Conservation (phyloP, 768 basidiomycete genomes). For the Amanita thiersii region DNA sequence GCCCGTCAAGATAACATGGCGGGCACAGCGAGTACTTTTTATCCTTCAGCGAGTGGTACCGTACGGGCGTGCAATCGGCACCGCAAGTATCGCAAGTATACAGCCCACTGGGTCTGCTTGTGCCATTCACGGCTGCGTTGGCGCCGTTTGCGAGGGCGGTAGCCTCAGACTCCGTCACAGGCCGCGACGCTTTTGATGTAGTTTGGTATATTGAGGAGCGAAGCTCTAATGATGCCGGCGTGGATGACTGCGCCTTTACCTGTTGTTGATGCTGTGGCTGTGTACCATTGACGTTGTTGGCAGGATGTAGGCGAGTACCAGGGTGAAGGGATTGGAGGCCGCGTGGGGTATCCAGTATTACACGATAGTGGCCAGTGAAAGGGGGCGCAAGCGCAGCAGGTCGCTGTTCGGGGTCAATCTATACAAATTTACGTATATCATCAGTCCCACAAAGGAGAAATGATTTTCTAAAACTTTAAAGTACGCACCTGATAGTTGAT, state of each 20-base stretch:
- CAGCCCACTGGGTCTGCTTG: slow-evolving; percentile 36
- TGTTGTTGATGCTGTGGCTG: neutral
- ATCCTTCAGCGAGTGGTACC: slow-evolving; percentile 91
- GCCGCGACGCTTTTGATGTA: slow-evolving; percentile 73
- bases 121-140: slow-evolving; percentile 24
- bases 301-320: slow-evolving; percentile 49
- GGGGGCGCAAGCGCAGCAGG: slow-evolving; percentile 93
- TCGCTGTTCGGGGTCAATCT: slow-evolving; percentile 97
- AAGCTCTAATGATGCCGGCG: slow-evolving; percentile 77
- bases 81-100: slow-evolving; percentile 93
- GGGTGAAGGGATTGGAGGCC: slow-evolving; percentile 92
- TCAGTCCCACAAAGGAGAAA: neutral
- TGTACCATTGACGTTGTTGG: slow-evolving; percentile 14
- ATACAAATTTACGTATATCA: slow-evolving; percentile 5
- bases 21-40: slow-evolving; percentile 88
- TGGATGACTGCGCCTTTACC: slow-evolving; percentile 12
- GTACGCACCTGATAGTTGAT: slow-evolving; percentile 91
- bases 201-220: slow-evolving; percentile 86
- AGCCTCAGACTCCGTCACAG: slow-evolving; percentile 64
- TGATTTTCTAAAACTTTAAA: too few species aligned
- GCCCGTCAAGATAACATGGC: slow-evolving; percentile 91
- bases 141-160: slow-evolving; percentile 46
- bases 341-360: slow-evolving; percentile 93
- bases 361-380: slow-evolving; percentile 98
- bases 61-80: slow-evolving; percentile 78